phyloP scores from a whole-genome alignment of 2,329 filamentous ascomycete genomes.

The Zalaria sp. region DNA sequence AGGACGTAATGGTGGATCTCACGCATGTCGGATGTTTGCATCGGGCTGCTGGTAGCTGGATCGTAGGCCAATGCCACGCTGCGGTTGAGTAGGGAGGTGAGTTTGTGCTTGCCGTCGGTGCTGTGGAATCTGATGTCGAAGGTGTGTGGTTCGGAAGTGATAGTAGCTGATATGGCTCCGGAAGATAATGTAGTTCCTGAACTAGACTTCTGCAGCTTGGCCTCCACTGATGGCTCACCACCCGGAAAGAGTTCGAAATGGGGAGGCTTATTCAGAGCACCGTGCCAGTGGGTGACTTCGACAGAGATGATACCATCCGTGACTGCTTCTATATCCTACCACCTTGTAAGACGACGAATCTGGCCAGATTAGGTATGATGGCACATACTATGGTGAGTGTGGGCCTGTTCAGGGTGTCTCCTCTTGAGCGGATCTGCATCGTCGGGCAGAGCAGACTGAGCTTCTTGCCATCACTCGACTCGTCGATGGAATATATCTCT shows the following conservation, averaged over 20 bases:
- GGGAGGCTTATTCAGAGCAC: constrained; percentile 37
- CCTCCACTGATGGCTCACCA: constrained; percentile 29
- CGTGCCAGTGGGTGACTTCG: constrained; percentile 44
- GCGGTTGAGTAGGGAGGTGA: constrained; percentile 41
- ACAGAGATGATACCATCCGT: constrained; percentile 46
- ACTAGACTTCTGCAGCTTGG: constrained; percentile 26
- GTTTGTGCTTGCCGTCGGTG: constrained; percentile 31
- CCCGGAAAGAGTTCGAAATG: constrained; percentile 44
- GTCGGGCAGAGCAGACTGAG: constrained; percentile 45
- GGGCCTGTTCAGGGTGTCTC: constrained; percentile 41
- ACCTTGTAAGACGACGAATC: constrained; percentile 11
- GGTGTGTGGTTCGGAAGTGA: constrained; percentile 32
- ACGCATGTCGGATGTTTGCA: constrained; percentile 39
- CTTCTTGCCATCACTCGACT: constrained; percentile 30
- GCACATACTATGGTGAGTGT: constrained; percentile 36
- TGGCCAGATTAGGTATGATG: neutral
- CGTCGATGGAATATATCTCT: constrained; percentile 42
- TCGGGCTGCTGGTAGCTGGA: constrained; percentile 37
- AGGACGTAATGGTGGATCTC: constrained; percentile 28
- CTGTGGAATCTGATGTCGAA: constrained; percentile 45
- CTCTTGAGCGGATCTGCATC: constrained; percentile 37
- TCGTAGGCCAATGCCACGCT: constrained; percentile 45
- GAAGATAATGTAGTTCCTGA: constrained; percentile 36
- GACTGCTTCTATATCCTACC: constrained; percentile 37
- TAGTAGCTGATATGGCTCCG: constrained; percentile 38